Base-by-base conservation (phyloP, 2,329 filamentous ascomycete species). In the Colletotrichum sp. region DNA sequence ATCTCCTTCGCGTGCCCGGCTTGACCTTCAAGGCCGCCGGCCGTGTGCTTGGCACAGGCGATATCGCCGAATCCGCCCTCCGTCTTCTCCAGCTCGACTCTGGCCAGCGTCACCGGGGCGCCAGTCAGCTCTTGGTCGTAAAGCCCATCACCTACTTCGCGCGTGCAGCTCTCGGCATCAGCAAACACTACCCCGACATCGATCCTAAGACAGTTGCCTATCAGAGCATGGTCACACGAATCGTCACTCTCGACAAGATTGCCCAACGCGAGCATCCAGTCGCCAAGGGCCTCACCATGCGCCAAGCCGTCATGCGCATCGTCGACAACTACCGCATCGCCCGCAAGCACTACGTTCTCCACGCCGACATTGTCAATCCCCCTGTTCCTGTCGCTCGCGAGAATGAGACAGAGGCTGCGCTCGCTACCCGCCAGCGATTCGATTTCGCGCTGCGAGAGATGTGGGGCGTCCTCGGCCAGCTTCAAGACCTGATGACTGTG, bases 291-390 rank as follows among this genome's bases (percentile, higher is more conserved):
- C 57, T 28, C 21, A 60, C 57, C 2, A 30, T 60, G 57, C 26
- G 26, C 30, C 57, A 62, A 12, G 59, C 30, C 30, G n/a, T 62
- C 6, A n/a, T 21, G 32, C 16, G 18, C n/a, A 34, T 62, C 6
- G 30, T 24, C 30, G n/a, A 32, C 18, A 62, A 21, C 3, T 34
- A 32, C 30, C 30, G 26, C 28, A 34, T 32, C 16, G 59, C 16
- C 28, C 59, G 30, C 6, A 30, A 32, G 5, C n/a, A 34, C 4
- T 24, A 32, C 30, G 21, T 34, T n/a, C 26, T n/a, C 26, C 30
- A 15, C 7, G n/a, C 15, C 0, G 59, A 32, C n/a, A 1, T 21
- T 6, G 15, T 10, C 12, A 0, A 9, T 12, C 59, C 16, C 6
- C 30, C 28, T 34, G 59, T 32, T 32, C 59, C 18, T 6, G 28